phyloP scores from a whole-genome alignment of 225 moss, liverwort and hornwort genomes.

The Straminergon stramineum region DNA sequence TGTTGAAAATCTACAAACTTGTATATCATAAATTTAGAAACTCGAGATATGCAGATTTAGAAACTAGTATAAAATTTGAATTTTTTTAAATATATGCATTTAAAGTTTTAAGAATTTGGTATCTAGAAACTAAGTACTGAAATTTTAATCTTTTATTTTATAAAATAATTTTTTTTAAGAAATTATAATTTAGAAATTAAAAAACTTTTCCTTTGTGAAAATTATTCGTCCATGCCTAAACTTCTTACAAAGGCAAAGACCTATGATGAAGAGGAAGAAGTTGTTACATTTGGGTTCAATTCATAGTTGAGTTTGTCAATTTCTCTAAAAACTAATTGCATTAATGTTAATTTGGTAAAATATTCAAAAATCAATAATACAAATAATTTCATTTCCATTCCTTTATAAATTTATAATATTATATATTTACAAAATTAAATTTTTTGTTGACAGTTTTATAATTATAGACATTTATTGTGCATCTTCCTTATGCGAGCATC shows the following conservation, averaged over 20 bases:
- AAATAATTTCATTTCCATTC: no score
- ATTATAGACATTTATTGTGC: not conserved
- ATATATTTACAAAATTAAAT: no score
- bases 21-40: not conserved
- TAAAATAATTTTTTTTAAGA: not conserved
- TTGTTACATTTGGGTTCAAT: no score
- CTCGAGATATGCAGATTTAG: not conserved
- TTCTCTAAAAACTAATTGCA: not conserved
- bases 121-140: not conserved
- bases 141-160: not conserved
- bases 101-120: no score
- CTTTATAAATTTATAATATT: no score
- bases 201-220: no score
- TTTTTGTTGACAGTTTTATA: not conserved
- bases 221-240: not conserved
- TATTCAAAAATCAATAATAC: not conserved
- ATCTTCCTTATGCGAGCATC: not conserved
- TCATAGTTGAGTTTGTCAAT: not conserved
- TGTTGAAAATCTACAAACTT: not conserved
- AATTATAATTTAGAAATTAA: no score
- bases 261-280: no score
- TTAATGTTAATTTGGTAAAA: not conserved
- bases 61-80: not conserved
- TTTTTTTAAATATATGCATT: not conserved
- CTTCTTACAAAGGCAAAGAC: no score